Evolutionary conservation across 345 rosid genomes (phyloP), one percentile per base, ranked within the genome.

Genomic region (Moringa oleifera): DNA sequence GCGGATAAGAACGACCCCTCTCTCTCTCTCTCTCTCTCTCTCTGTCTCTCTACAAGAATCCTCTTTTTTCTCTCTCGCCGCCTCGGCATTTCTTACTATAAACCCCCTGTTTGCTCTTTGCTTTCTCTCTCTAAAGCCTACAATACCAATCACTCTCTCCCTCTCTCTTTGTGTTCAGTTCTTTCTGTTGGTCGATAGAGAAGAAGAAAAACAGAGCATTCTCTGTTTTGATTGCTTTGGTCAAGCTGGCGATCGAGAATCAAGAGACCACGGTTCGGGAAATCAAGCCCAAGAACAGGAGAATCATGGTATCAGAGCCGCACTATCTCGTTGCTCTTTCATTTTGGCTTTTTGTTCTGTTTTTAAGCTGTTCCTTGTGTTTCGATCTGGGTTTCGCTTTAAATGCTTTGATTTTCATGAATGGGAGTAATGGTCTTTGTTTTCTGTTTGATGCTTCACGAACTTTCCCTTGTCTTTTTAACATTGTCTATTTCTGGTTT

Each of bases 231-330:
- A n/a, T 53, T 52, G n/a, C 37, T 7, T 53, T 23, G 15, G 68
- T 75, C 78, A 76, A 71, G 80, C 88, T 90, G 97, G 91, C 95
- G 69, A 90, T 90, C 71, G 95, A 85, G 20, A 82, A 81, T 69
- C 92, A 88, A 55, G 90, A 90, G 57, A 70, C 85, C 66, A 58
- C 92, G 22, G 85, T 77, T 69, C 87, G 87, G 31, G 95, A 87
- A 79, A 70, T 88, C 80, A 87, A 81, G 72, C 93, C 95, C 53
- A 81, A 81, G 78, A 90, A 79, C 77, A 68, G 90, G 13, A 82
- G 90, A 88, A 84, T 85, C 74, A 90, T 88, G 95, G 95, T 90
- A 71, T 23, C 68, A 71, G 11, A 23, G 37, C 4, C 31, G 31
- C 41, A 31, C 28, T 59, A 23, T 12, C 20, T 53, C 25, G 57